A percentile compares a stretch with the other conserved stretches of the same genome.
Evolutionary conservation across 495 filamentous ascomycete species (phyloP).

Genomic region (Penicillium salamii): DNA sequence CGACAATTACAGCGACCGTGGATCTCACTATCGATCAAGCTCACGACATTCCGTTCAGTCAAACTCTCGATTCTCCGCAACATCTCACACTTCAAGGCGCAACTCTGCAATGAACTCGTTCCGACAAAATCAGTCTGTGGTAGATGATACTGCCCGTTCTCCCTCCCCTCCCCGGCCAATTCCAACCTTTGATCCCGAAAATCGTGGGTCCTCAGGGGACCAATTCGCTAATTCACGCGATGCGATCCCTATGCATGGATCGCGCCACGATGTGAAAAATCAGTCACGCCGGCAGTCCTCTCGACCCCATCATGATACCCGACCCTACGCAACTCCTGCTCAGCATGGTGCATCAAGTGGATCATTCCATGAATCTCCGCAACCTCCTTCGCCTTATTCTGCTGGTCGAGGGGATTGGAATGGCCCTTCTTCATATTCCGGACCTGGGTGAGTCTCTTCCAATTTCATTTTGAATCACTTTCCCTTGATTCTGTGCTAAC

Average conservation of each 20-base stretch:
- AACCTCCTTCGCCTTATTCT: constrained; percentile 62
- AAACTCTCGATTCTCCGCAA: constrained; percentile 29
- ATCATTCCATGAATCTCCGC: constrained; percentile 66
- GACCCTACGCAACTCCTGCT: constrained; percentile 56
- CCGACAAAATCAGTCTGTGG: constrained; percentile 24
- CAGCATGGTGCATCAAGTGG: constrained; percentile 56
- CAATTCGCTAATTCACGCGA: constrained; percentile 26
- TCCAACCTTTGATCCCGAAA: constrained; percentile 34
- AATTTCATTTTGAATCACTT: constrained; percentile 2
- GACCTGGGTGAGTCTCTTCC: constrained; percentile 52
- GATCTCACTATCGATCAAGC: constrained; percentile 31
- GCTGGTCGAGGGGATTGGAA: constrained; percentile 55
- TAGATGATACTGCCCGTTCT: constrained; percentile 27
- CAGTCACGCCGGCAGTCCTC: constrained; percentile 28
- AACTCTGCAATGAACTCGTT: constrained; percentile 32
- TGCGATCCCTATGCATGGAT: constrained; percentile 35
- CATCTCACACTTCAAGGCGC: constrained; percentile 22
- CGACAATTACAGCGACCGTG: constrained; percentile 28
- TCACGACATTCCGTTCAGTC: constrained; percentile 39
- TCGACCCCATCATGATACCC: constrained; percentile 39
- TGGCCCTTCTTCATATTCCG: constrained; percentile 53
- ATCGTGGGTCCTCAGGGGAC: constrained; percentile 18
- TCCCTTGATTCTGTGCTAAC: constrained; percentile 20
- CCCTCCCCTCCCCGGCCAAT: constrained; percentile 40
- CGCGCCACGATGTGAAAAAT: constrained; percentile 30